phyloP scores from a whole-genome alignment of 139 green algal genomes.

The Coccomyxa sp. region DNA sequence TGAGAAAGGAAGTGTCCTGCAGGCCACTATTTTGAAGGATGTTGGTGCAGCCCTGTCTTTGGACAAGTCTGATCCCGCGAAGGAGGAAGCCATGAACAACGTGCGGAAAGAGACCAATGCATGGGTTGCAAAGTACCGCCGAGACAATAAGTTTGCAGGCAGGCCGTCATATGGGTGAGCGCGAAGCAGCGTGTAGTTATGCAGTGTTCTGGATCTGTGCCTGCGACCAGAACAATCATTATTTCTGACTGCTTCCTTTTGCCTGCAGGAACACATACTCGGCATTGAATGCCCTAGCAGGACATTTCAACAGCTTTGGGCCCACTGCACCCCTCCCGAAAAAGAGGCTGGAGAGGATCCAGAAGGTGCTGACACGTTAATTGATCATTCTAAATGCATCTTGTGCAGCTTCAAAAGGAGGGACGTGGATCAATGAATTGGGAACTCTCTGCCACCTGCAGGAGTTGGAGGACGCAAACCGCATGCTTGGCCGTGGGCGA shows the following conservation, averaged over 20 bases:
- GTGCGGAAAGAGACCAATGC: constrained; percentile 74
- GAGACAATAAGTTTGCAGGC: constrained; percentile 62
- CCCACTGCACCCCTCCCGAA: constrained; percentile 75
- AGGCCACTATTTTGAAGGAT: constrained; percentile 47
- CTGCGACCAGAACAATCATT: neutral
- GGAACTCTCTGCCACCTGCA: constrained; percentile 20
- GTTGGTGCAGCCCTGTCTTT: constrained; percentile 54
- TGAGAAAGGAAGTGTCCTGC: neutral
- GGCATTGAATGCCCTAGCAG: constrained; percentile 80
- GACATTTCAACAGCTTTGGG: constrained; percentile 92
- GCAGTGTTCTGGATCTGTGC: neutral
- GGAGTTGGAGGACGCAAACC: constrained; percentile 61
- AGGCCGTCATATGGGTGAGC: constrained; percentile 73
- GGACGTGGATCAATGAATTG: neutral
- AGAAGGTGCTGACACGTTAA: constrained; percentile 50
- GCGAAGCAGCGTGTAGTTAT: neutral
- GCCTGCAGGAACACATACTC: constrained; percentile 80
- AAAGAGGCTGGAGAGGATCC: constrained; percentile 83
- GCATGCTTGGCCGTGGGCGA: constrained; percentile 44
- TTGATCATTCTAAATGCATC: neutral
- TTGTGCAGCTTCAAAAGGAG: no score
- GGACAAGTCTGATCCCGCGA: constrained; percentile 47
- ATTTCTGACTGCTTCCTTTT: neutral
- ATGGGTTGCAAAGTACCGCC: constrained; percentile 82
- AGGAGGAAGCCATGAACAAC: constrained; percentile 60